A percentile compares a stretch with the other conserved stretches of the same genome.
Evolutionary conservation across 2,329 filamentous ascomycete species (phyloP).

Genomic region (Fusarium sp.): DNA sequence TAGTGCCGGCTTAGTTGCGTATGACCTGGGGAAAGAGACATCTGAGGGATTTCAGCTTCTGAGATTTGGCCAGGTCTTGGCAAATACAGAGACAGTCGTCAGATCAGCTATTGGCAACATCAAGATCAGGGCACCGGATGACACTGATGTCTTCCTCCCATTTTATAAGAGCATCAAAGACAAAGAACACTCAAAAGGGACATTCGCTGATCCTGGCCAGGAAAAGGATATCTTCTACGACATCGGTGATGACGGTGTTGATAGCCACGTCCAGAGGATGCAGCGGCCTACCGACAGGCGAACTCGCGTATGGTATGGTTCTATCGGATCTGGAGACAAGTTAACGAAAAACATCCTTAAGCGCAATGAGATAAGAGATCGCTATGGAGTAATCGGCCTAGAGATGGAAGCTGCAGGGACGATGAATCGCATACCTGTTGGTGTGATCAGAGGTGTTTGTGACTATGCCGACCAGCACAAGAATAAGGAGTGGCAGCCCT

Average conservation of each 20-base stretch:
- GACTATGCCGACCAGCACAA: neutral
- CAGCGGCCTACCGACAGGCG: neutral
- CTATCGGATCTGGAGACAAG: neutral
- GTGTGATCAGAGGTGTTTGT: neutral
- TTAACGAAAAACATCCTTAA: neutral
- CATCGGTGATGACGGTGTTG: neutral
- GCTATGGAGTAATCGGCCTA: neutral
- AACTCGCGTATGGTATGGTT: conserved; percentile 1
- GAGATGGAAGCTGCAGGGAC: neutral
- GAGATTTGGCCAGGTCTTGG: conserved; percentile 40
- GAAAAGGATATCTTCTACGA: conserved; percentile 44
- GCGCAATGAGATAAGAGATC: neutral
- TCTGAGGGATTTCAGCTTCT: conserved; percentile 45
- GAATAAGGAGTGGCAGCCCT: neutral
- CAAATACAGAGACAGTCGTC: conserved; percentile 48
- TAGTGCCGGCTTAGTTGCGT: conserved; percentile 47
- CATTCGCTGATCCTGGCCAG: conserved; percentile 50
- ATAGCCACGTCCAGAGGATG: neutral
- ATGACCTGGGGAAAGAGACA: conserved; percentile 51
- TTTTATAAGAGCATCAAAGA: conserved; percentile 44
- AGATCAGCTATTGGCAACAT: conserved; percentile 51
- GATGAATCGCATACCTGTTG: neutral
- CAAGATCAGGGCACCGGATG: conserved; percentile 42
- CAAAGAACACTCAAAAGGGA: conserved; percentile 39
- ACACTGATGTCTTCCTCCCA: conserved; percentile 32